Evolutionary conservation across 495 filamentous ascomycete species (phyloP), one percentile per base, ranked within the genome.

Genomic region (Aspergillus wentii): DNA sequence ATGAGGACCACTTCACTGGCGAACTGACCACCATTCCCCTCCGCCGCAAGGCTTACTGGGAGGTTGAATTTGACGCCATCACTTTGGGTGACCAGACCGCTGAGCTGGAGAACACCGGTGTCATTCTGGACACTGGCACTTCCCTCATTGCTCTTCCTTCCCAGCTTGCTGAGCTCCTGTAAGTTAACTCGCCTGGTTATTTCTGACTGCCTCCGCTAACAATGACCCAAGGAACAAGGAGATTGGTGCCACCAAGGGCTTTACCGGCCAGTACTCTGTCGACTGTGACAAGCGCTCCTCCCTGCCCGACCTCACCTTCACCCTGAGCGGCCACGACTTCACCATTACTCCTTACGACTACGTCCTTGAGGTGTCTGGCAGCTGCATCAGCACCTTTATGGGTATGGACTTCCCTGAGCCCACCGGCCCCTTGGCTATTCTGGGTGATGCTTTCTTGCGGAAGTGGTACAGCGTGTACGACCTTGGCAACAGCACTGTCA

Each of bases 21-120:
- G 82, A 96, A 64, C 74, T 99, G 53, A 87, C 80, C 43, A 90
- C 85, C 57, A 88, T 99, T 46, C 91, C 91, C 33, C 79, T 99
- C 46, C 82, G 92, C 59, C 86, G 94, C 56, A 96, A 96, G 82
- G 94, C 94, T 26, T 99, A 99, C 76, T 99, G 94, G 94, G 94
- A 99, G 74, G 91, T 97, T 17, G 89, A 97, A 48, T 80, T 97
- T 45, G 85, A 97, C 53, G 72, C 86, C 30, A 90, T 99, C 67
- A 78, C 80, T 32, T 91, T 95, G 44, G 94, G 92, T 43, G 75
- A 86, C 13, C 73, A 78, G 41, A 77, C 76, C 45, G 92, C 92
- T 44, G 84, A 92, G 51, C 81, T 97, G 36, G 88, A 95, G 30
- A 76, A 85, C 72, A 95, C 89, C 30, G 94, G 94, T 69, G 83